Conservation (phyloP, 2,329 filamentous ascomycete genomes). For the Fusarium hainanense region DNA sequence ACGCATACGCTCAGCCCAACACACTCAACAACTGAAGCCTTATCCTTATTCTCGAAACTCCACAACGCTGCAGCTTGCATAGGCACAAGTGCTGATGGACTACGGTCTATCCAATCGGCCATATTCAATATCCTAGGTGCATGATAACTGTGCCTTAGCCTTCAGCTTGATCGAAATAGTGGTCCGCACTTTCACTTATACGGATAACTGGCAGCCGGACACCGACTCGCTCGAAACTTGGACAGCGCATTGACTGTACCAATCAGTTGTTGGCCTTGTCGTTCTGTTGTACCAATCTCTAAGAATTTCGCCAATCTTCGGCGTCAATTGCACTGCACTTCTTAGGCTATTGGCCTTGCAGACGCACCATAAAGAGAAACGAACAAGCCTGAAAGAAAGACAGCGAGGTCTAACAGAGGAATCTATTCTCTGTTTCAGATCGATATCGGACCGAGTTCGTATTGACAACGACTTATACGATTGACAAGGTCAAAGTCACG, state of each 20-base stretch:
- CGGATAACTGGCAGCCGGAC: neutral
- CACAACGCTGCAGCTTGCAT: constrained; percentile 23
- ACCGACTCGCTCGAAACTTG: constrained; percentile 1
- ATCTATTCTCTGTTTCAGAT: neutral
- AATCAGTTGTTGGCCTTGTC: neutral
- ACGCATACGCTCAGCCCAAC: neutral
- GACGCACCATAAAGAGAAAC: neutral
- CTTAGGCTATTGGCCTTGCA: neutral
- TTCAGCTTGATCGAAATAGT: constrained; percentile 14
- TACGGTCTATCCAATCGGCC: constrained; percentile 24
- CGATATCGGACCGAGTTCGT: neutral
- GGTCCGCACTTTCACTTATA: constrained; percentile 34
- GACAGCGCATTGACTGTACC: neutral
- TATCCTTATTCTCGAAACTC: constrained; percentile 13
- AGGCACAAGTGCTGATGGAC: constrained; percentile 13
- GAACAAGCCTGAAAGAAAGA: neutral
- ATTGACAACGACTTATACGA: constrained; percentile 21
- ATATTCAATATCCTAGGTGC: constrained; percentile 11
- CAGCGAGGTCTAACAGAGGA: neutral
- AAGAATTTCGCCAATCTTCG: neutral
- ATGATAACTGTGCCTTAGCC: constrained; percentile 12
- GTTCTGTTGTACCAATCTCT: neutral
- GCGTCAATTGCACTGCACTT: neutral
- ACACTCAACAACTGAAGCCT: constrained; percentile 6
- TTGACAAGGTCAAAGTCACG: neutral